Evolutionary conservation across 345 rosid genomes (phyloP).

Genomic region (Boechera divaricarpa): DNA sequence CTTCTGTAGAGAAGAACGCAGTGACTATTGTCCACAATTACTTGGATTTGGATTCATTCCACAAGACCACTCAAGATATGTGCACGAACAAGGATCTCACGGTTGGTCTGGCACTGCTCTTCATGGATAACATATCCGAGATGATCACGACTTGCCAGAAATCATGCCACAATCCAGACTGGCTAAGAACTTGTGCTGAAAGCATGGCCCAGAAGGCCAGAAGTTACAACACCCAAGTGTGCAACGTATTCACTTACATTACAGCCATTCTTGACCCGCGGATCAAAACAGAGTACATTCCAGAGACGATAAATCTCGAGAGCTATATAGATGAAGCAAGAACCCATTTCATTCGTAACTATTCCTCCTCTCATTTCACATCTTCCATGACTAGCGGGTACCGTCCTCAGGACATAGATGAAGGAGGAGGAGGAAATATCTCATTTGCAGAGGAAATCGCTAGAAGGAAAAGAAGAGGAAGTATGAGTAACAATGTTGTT

Average conservation of each 20-base stretch:
- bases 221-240: slow-evolving; percentile 71
- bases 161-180: slow-evolving; percentile 73
- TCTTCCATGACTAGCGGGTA: slow-evolving; percentile 60
- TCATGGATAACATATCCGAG: slow-evolving; percentile 96
- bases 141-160: slow-evolving; percentile 71
- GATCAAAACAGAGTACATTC: slow-evolving; percentile 82
- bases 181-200: slow-evolving; percentile 84
- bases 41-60: slow-evolving; percentile 91
- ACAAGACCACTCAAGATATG: slow-evolving; percentile 80
- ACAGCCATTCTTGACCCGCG: slow-evolving; percentile 92
- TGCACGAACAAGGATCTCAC: slow-evolving; percentile 77
- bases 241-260: slow-evolving; percentile 83
- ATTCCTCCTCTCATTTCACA: slow-evolving; percentile 68
- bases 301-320: slow-evolving; percentile 70
- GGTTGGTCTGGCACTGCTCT: slow-evolving; percentile 82
- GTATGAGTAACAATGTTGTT: slow-evolving; percentile 60
- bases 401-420: slow-evolving; percentile 76
- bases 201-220: slow-evolving; percentile 86
- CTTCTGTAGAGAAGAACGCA: slow-evolving; percentile 65
- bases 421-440: slow-evolving; percentile 67
- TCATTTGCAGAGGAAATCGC: slow-evolving; percentile 95
- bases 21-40: slow-evolving; percentile 63
- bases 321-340: slow-evolving; percentile 90
- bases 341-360: slow-evolving; percentile 70
- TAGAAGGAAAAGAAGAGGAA: slow-evolving; percentile 85